A percentile compares a stretch with the other conserved stretches of the same genome.
These are phyloP conservation scores for Hypoxylon rubiginosum DNA, from an alignment of 2,329 filamentous ascomycete genomes.

Conservation along the genomic window DNA sequence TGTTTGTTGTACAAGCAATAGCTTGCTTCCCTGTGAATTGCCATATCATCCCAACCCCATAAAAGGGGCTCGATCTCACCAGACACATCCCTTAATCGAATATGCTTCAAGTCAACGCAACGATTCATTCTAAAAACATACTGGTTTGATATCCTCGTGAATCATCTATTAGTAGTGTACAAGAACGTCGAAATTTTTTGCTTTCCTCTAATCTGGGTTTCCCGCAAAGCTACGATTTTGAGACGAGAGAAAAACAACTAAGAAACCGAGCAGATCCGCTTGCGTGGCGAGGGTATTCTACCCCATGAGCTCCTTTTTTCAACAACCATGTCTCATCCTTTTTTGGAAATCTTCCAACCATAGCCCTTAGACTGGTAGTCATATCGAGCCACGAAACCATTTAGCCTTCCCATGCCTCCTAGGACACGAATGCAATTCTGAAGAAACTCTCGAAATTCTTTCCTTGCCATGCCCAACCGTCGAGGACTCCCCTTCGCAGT, in stretches of 20 bases:
- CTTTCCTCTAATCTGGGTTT: slow-evolving; percentile 11
- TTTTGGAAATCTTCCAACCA: neutral
- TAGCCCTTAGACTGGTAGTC: neutral
- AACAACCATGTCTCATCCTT: neutral
- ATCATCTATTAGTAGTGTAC: slow-evolving; percentile 28
- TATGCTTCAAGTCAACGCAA: neutral
- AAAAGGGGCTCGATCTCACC: neutral
- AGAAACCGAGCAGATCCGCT: slow-evolving; percentile 5
- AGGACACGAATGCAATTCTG: slow-evolving; percentile 1
- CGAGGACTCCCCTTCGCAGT: neutral
- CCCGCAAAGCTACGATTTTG: neutral
- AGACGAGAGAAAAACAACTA: neutral
- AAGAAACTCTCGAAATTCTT: slow-evolving; percentile 7
- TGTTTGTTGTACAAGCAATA: no score
- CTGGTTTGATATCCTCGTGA: slow-evolving; percentile 16
- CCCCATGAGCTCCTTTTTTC: slow-evolving; percentile 12
- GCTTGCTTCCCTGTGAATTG: neutral
- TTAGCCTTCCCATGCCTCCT: slow-evolving; percentile 17
- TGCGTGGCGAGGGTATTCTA: slow-evolving; percentile 13
- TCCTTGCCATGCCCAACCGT: slow-evolving; percentile 10
- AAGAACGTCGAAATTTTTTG: slow-evolving; percentile 1
- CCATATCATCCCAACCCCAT: neutral
- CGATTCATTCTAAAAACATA: neutral
- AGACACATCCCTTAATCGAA: neutral
- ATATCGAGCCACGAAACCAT: neutral